These are phyloP conservation scores for Zygosaccharomyces pseudobailii DNA, from an alignment of 1,139 yeast genomes.

Conservation along the genomic window DNA sequence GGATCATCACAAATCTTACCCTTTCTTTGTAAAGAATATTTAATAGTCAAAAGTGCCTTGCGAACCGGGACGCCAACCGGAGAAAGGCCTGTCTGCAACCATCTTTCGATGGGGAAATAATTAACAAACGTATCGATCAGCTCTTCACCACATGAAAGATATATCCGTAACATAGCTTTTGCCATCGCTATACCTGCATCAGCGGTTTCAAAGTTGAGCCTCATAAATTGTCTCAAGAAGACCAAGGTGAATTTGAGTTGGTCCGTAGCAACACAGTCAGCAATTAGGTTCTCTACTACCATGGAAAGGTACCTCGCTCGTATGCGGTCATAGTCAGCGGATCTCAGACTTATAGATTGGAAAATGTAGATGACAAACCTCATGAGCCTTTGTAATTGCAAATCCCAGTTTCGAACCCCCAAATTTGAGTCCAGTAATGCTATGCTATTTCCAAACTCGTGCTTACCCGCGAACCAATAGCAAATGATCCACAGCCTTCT, in stretches of 20 bases:
- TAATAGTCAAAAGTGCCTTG: conserved; percentile 19
- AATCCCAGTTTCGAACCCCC: conserved; percentile 23
- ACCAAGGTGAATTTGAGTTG: conserved; percentile 20
- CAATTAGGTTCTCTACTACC: conserved; percentile 13
- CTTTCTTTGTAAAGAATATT: conserved; percentile 24
- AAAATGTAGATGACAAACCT: conserved; percentile 25
- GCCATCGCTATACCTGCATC: conserved; percentile 16
- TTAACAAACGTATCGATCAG: conserved; percentile 10
- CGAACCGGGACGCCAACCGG: conserved; percentile 8
- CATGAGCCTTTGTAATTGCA: conserved; percentile 24
- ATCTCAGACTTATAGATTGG: conserved; percentile 15
- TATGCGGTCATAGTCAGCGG: conserved; percentile 9
- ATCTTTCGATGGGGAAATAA: conserved; percentile 18
- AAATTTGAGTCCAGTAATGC: conserved; percentile 17
- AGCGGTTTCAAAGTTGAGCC: conserved; percentile 6
- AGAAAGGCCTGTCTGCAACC: conserved; percentile 9
- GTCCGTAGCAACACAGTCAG: conserved; percentile 12
- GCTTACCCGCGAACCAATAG: conserved; percentile 23
- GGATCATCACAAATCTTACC: neutral
- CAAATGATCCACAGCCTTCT: conserved; percentile 20
- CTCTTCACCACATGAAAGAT: conserved; percentile 13
- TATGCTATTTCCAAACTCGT: conserved; percentile 14
- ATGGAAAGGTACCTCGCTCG: conserved; percentile 18
- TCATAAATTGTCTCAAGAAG: conserved; percentile 16
- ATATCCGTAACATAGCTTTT: conserved; percentile 23